phyloP scores from a whole-genome alignment of 116 monocot species.

The Zostera marina region DNA sequence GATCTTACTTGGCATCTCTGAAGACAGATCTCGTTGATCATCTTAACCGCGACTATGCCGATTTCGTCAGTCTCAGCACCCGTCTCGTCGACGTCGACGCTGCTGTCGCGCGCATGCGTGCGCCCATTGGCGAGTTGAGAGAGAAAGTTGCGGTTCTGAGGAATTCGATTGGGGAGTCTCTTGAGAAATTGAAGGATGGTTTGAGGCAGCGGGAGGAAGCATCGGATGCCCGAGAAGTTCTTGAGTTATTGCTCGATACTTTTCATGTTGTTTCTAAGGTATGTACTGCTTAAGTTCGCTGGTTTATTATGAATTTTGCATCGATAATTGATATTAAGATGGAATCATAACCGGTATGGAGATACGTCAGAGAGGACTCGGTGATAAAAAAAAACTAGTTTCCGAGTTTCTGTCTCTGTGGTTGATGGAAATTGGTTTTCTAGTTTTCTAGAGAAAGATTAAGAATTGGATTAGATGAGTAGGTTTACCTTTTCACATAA shows the following conservation, averaged over 20 bases:
- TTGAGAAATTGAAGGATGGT: conserved; percentile 39
- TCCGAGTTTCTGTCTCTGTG: too few species aligned
- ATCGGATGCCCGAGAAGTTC: conserved; percentile 46
- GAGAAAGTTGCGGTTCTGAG: conserved; percentile 48
- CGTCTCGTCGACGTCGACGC: conserved; percentile 76
- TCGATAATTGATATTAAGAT: neutral
- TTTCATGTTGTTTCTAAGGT: conserved; percentile 97
- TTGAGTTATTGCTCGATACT: conserved; percentile 76
- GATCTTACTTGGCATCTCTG: conserved; percentile 59
- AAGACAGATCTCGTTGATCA: conserved; percentile 85
- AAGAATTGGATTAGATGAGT: too few species aligned
- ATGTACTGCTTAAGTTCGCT: neutral
- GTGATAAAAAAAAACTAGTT: too few species aligned
- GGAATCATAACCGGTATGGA: neutral
- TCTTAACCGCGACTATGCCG: conserved; percentile 93
- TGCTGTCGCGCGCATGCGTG: conserved; percentile 66
- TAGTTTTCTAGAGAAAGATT: too few species aligned
- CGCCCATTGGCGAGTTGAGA: conserved; percentile 59
- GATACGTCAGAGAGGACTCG: too few species aligned
- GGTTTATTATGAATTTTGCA: neutral
- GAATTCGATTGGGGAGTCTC: conserved; percentile 18
- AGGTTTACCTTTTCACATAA: too few species aligned
- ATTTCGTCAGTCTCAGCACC: conserved; percentile 80
- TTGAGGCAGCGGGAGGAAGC: conserved; percentile 59
- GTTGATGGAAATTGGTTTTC: too few species aligned